phyloP scores from a whole-genome alignment of 1,284 basidiomycete genomes.

The Peniophora sp. region DNA sequence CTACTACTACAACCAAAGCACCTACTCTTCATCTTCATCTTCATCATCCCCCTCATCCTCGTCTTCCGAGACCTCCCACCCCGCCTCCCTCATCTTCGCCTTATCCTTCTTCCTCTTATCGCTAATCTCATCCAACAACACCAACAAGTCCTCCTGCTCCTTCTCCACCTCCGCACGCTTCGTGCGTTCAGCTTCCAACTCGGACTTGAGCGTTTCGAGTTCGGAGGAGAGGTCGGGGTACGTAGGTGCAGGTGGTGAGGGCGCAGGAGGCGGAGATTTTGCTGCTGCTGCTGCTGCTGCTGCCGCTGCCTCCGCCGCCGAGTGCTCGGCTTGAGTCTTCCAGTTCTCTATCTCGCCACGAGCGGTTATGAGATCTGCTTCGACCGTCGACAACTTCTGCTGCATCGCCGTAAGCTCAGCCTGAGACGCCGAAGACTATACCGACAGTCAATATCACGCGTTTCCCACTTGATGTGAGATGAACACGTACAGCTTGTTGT shows the following conservation, averaged over 20 bases:
- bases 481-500: slow-evolving; percentile 24
- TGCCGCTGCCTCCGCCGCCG: neutral
- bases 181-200: slow-evolving; percentile 49
- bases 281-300: neutral
- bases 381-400: neutral
- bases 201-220: slow-evolving; percentile 35
- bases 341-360: neutral
- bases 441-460: neutral
- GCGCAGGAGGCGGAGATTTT: neutral
- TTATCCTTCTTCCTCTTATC: slow-evolving; percentile 84
- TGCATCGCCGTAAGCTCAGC: neutral
- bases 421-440: neutral
- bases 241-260: neutral
- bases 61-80: slow-evolving; percentile 86
- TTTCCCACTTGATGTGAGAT: neutral
- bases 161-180: slow-evolving; percentile 80
- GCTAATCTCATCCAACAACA: slow-evolving; percentile 88
- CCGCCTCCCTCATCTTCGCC: slow-evolving; percentile 59
- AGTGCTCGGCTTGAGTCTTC: neutral
- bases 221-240: slow-evolving; percentile 8
- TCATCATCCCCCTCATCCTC: slow-evolving; percentile 77
- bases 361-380: slow-evolving; percentile 5
- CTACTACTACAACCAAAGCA: too few species aligned
- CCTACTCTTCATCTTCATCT: slow-evolving; percentile 30
- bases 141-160: slow-evolving; percentile 92